phyloP scores from a whole-genome alignment of 805 yeast species.

The Wickerhamiella azyma region DNA sequence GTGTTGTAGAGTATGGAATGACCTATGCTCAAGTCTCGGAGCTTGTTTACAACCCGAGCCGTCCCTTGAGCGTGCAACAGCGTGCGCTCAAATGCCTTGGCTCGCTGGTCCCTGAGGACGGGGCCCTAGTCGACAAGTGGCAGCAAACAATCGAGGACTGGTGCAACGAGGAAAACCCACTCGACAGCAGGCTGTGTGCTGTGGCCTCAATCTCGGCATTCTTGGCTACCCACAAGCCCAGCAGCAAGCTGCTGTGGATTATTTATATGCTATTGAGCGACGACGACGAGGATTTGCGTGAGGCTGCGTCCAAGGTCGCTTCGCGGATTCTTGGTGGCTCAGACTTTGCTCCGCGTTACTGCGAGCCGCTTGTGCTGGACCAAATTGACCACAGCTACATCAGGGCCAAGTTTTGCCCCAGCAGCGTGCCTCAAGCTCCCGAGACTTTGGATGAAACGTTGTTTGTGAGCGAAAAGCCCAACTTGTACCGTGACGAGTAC shows the following conservation, averaged over 20 bases:
- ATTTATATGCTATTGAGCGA: constrained; percentile 30
- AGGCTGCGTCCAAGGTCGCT: constrained; percentile 32
- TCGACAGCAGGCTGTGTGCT: constrained; percentile 34
- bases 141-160: constrained; percentile 17
- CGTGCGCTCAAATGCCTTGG: constrained; percentile 13
- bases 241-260: constrained; percentile 7
- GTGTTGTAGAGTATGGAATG: neutral
- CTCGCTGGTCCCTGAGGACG: constrained; percentile 1
- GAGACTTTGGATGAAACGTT: constrained; percentile 28
- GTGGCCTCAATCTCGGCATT: constrained; percentile 31
- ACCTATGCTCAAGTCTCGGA: neutral
- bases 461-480: constrained; percentile 55
- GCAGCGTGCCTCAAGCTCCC: constrained; percentile 8
- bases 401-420: neutral
- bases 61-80: constrained; percentile 12
- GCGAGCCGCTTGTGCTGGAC: constrained; percentile 9
- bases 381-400: constrained; percentile 8
- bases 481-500: constrained; percentile 45
- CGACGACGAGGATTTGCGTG: constrained; percentile 53
- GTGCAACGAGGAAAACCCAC: constrained; percentile 34
- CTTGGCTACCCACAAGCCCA: constrained; percentile 10
- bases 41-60: constrained; percentile 1
- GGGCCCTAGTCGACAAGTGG: constrained; percentile 21
- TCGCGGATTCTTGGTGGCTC: constrained; percentile 22
- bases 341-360: constrained; percentile 10